Percentiles rank a stretch among this genome's conserved stretches.
These are phyloP conservation scores for Colletotrichum sp. DNA, from an alignment of 2,329 filamentous ascomycete genomes.

Conservation along the genomic window DNA sequence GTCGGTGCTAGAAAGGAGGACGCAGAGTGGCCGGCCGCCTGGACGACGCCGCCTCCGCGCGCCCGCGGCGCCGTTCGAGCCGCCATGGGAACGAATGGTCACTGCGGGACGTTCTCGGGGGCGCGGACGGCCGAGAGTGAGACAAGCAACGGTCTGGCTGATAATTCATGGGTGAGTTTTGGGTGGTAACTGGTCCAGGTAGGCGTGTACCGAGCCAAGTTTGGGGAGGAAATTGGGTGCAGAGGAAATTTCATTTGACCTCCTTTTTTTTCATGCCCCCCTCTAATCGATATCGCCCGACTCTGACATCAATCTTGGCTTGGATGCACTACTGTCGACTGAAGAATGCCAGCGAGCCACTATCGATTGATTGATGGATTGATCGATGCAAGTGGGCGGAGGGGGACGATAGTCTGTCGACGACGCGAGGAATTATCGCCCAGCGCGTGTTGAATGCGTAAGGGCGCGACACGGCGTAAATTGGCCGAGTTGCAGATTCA, in stretches of 20 bases:
- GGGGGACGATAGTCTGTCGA: not conserved
- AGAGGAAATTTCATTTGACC: not conserved
- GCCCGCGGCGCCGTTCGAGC: not conserved
- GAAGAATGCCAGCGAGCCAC: not conserved
- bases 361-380: not conserved
- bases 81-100: not conserved
- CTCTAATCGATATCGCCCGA: not conserved
- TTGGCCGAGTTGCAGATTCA: slow-evolving; percentile 11
- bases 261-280: not conserved
- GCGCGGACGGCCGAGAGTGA: not conserved
- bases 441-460: not conserved
- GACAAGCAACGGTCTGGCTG: slow-evolving; percentile 2
- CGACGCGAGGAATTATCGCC: not conserved
- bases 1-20: not conserved
- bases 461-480: slow-evolving; percentile 15
- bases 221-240: not conserved
- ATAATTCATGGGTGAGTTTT: not conserved
- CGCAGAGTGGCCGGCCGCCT: not conserved
- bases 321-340: not conserved
- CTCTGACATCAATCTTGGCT: not conserved
- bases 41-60: not conserved
- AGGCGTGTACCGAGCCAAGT: not conserved
- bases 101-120: not conserved
- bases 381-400: not conserved
- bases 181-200: not conserved